phyloP scores from a whole-genome alignment of 2,329 filamentous ascomycete species.

The Escovopsis sp. region DNA sequence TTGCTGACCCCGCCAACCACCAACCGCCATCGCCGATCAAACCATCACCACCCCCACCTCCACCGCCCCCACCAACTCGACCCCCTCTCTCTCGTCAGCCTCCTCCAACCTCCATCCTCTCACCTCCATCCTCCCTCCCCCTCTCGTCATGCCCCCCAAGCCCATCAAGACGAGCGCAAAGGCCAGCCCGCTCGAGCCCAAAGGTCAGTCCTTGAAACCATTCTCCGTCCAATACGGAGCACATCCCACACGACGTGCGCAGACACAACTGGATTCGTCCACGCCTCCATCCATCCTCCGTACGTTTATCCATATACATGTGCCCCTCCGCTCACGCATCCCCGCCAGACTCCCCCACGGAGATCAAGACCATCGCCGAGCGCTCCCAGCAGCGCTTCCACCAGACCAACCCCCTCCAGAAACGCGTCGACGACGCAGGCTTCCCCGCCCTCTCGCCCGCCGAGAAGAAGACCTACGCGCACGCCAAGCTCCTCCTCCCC shows the following conservation, averaged over 20 bases:
- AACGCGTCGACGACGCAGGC: slow-evolving; percentile 28
- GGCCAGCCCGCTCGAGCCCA: slow-evolving; percentile 9
- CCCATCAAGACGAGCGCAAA: slow-evolving; percentile 9
- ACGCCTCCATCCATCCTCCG: no score
- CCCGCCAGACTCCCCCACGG: slow-evolving; percentile 19
- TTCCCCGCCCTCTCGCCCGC: slow-evolving; percentile 28
- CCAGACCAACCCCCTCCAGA: slow-evolving; percentile 33
- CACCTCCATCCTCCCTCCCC: slow-evolving; percentile 1
- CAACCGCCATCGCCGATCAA: no score
- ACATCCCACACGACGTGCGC: no score
- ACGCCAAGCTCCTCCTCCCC: slow-evolving; percentile 29
- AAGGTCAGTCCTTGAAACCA: slow-evolving; percentile 7
- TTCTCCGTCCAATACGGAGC: no score
- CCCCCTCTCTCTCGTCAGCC: no score
- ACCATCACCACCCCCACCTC: no score
- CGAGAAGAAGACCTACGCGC: slow-evolving; percentile 34
- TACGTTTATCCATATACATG: no score
- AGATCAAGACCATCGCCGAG: slow-evolving; percentile 35
- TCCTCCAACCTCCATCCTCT: neutral
- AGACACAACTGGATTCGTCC: no score
- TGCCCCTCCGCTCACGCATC: slow-evolving; percentile 3
- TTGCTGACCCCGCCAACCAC: no score
- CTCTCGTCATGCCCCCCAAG: slow-evolving; percentile 12
- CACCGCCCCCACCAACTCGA: no score
- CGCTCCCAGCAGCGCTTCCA: slow-evolving; percentile 31